Base-by-base conservation (phyloP, 2,329 filamentous ascomycete species). In the Talaromyces albobiverticillius region DNA sequence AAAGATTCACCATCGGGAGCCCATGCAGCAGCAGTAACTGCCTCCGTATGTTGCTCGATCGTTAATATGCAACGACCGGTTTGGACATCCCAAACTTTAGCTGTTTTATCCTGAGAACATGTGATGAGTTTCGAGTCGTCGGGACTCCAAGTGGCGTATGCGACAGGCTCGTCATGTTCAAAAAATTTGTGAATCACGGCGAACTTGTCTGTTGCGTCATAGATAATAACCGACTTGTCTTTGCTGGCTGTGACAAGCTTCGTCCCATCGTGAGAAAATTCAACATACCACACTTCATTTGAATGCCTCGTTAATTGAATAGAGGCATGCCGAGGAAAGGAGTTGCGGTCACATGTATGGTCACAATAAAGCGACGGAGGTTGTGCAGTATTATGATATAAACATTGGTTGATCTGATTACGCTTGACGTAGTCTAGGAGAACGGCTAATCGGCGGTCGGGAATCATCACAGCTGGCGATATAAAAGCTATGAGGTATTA, bases 401-500 rank as follows among this genome's bases (percentile, higher is more conserved):
- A 75, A 68, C 94, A 99, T 26, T 82, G 83, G 49, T 86, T 82
- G 55, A 96, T 89, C 73, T 96, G 93, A 59, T 81, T 84, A 57
- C 87, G 81, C 68, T 96, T 96, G 34, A 96, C 85, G 60, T 95
- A 86, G 54, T 92, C 81, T 50, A 99, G 76, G 14, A 99, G 77
- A 31, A 85, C 81, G 1, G 90, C 90, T 42, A 99, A 78, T 6
- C 94, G 86, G 69, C 94, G 89, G 66, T 96, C 90, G 1, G 94
- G 94, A 52, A 99, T 88, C 92, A 99, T 97, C 42, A 96, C 89
- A 3, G 91, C 94, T 0, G 94, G 93, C 1, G 94, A 96, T 69
- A 99, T 95, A 54, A 85, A 96, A 77, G 82, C 89, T 93, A 62
- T 16, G 56, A 16, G 7, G 16, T 26, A 42, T 55, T 29, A 55